A percentile compares a stretch with the other conserved stretches of the same genome.
Evolutionary conservation across 352 stramenopile species (phyloP).

Genomic region (Pythium rhizo-oryzae): DNA sequence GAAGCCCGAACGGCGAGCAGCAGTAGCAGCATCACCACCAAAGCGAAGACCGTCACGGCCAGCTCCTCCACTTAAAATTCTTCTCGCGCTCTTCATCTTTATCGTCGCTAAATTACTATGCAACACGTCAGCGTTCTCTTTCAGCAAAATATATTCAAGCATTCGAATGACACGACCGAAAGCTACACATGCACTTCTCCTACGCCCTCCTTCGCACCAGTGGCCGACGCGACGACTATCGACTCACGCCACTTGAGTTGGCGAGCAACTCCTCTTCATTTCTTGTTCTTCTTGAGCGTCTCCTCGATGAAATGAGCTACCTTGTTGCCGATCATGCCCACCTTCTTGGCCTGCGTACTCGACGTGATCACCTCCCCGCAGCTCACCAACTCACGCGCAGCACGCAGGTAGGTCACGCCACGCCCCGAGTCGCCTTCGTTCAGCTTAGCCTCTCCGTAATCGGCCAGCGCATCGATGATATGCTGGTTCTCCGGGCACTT

Average conservation of each 20-base stretch:
- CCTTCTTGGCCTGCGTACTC: constrained; percentile 50
- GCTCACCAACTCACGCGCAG: constrained; percentile 53
- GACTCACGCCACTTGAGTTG: background rate
- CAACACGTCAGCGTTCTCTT: background rate
- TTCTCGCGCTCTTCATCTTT: background rate
- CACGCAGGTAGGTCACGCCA: constrained; percentile 64
- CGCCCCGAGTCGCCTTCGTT: constrained; percentile 57
- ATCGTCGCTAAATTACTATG: background rate
- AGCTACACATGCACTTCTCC: background rate
- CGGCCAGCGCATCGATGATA: constrained; percentile 61
- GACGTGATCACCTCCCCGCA: constrained; percentile 50
- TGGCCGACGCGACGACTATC: background rate
- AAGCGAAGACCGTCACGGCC: background rate
- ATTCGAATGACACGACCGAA: background rate
- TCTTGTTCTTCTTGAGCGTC: constrained; percentile 34
- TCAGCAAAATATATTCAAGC: background rate
- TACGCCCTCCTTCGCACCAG: background rate
- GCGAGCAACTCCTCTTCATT: background rate
- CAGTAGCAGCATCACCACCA: background rate
- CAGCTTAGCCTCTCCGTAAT: constrained; percentile 62
- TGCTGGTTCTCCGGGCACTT: constrained; percentile 55
- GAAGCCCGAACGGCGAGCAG: background rate
- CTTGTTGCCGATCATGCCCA: constrained; percentile 65
- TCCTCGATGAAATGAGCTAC: constrained; percentile 61
- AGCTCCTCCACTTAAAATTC: background rate